Evolutionary conservation across 2,329 filamentous ascomycete genomes (phyloP).

Genomic region (Claviceps monticola): DNA sequence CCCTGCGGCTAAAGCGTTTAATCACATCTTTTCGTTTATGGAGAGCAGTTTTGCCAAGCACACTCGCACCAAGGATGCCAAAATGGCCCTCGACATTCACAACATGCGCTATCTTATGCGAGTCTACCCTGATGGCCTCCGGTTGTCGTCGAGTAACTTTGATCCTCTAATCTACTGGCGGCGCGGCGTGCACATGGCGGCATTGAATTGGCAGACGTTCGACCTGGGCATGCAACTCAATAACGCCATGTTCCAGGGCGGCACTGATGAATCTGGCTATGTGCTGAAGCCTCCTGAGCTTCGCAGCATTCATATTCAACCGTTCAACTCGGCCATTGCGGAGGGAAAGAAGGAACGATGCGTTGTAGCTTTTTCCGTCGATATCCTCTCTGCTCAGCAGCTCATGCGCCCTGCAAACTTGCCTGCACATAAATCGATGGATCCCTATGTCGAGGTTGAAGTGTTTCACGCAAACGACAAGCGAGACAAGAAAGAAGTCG

Average conservation of each 20-base stretch:
- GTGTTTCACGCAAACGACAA: slow-evolving; percentile 91
- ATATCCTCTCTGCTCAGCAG: slow-evolving; percentile 88
- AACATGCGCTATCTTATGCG: slow-evolving; percentile 88
- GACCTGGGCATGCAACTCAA: slow-evolving; percentile 94
- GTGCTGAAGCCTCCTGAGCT: slow-evolving; percentile 85
- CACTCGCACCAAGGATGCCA: slow-evolving; percentile 60
- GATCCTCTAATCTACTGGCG: slow-evolving; percentile 91
- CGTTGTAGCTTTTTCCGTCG: slow-evolving; percentile 70
- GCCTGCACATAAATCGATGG: slow-evolving; percentile 59
- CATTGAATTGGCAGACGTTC: slow-evolving; percentile 96
- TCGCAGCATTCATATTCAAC: slow-evolving; percentile 52
- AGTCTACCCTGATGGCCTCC: slow-evolving; percentile 75
- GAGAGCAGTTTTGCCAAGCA: slow-evolving; percentile 78
- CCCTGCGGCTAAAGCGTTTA: slow-evolving; percentile 69
- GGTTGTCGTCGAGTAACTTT: slow-evolving; percentile 83
- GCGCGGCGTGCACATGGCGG: slow-evolving; percentile 92
- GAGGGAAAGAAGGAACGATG: slow-evolving; percentile 62
- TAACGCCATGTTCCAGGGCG: slow-evolving; percentile 91
- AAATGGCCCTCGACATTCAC: slow-evolving; percentile 70
- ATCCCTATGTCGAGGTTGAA: slow-evolving; percentile 90
- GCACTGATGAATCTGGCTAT: slow-evolving; percentile 76
- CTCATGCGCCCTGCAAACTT: slow-evolving; percentile 70
- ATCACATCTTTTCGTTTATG: slow-evolving; percentile 92
- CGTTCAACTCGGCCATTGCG: slow-evolving; percentile 34
- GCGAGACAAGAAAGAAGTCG: slow-evolving; percentile 68